A percentile compares a stretch with the other conserved stretches of the same genome.
These are phyloP conservation scores for Thielaviopsis musarum DNA, from an alignment of 2,329 filamentous ascomycete species.

Conservation along the genomic window DNA sequence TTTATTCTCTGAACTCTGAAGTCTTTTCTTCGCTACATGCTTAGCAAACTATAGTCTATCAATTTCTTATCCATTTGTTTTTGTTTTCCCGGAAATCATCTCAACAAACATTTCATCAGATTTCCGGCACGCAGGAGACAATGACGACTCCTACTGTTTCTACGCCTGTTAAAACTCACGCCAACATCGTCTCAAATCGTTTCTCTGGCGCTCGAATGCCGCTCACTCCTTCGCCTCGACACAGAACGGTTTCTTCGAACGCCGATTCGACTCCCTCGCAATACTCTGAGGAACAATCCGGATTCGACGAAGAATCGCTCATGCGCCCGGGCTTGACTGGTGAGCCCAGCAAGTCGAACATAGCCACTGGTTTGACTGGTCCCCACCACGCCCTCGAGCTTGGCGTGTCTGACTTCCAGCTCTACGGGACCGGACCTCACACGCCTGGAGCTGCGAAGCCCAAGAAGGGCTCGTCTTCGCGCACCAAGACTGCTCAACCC, in stretches of 20 bases:
- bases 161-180: conserved; percentile 89
- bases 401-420: conserved; percentile 79
- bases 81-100: background rate
- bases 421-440: conserved; percentile 64
- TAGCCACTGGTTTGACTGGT: conserved; percentile 55
- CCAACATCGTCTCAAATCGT: conserved; percentile 78
- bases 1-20: conserved; percentile 14
- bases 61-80: background rate
- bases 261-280: conserved; percentile 63
- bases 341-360: conserved; percentile 94
- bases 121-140: conserved; percentile 8
- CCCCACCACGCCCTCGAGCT: conserved; percentile 74
- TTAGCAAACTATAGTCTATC: conserved; percentile 5
- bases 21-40: conserved; percentile 15
- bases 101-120: background rate
- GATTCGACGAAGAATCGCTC: conserved; percentile 27
- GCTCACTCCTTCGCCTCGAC: conserved; percentile 76
- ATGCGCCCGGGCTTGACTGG: conserved; percentile 52
- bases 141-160: conserved; percentile 75
- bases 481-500: conserved; percentile 34
- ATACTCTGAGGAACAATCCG: conserved; percentile 53
- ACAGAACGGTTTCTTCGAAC: conserved; percentile 33
- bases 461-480: conserved; percentile 34
- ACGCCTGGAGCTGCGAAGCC: conserved; percentile 41
- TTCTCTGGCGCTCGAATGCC: conserved; percentile 91